phyloP scores from a whole-genome alignment of 2,329 filamentous ascomycete genomes.

The Neofusicoccum sp. region DNA sequence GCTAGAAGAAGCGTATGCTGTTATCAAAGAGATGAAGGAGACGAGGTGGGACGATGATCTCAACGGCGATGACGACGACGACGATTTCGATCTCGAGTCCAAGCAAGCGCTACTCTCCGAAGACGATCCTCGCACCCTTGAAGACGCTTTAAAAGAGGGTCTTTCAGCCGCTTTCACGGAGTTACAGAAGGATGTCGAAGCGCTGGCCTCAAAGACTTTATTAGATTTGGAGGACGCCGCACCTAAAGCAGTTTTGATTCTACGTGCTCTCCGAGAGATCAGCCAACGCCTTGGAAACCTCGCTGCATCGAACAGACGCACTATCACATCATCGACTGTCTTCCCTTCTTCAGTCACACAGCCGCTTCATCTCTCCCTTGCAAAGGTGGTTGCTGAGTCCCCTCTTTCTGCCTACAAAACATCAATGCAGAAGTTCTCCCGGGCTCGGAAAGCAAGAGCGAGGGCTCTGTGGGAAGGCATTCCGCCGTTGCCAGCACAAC shows the following conservation, averaged over 20 bases:
- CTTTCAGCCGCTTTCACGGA: conserved; percentile 57
- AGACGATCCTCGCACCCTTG: conserved; percentile 66
- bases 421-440: conserved; percentile 44
- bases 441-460: conserved; percentile 55
- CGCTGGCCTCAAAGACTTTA: conserved; percentile 24
- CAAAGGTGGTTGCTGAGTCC: conserved; percentile 50
- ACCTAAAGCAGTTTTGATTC: conserved; percentile 58
- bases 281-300: conserved; percentile 60
- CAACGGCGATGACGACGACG: conserved; percentile 67
- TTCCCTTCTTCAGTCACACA: conserved; percentile 56
- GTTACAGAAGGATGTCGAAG: conserved; percentile 52
- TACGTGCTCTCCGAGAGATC: conserved; percentile 73
- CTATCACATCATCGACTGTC: conserved; percentile 26
- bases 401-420: conserved; percentile 45
- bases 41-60: conserved; percentile 75
- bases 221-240: conserved; percentile 41
- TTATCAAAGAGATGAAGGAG: conserved; percentile 64
- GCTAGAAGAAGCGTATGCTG: conserved; percentile 63
- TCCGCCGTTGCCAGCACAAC: conserved; percentile 72
- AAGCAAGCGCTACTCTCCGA: conserved; percentile 67
- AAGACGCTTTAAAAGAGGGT: conserved; percentile 57
- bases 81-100: conserved; percentile 67
- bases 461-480: conserved; percentile 77
- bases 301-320: conserved; percentile 28
- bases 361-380: conserved; percentile 63